A percentile compares a stretch with the other conserved stretches of the same genome.
Evolutionary conservation across 768 basidiomycete genomes (phyloP).

Genomic region (Xerocomellus intermedius): DNA sequence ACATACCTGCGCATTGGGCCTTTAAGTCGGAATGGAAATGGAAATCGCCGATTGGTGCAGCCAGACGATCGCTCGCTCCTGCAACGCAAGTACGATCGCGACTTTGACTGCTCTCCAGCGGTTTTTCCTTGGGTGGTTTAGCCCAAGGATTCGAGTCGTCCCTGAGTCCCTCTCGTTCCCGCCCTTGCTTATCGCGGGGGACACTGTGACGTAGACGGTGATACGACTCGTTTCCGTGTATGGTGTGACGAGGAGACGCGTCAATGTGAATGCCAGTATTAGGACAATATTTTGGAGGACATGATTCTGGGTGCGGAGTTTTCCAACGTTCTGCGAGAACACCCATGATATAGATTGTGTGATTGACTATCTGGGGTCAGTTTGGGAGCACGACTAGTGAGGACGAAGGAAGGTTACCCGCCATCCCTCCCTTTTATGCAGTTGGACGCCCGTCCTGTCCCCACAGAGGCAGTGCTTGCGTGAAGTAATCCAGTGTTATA

Average conservation of each 20-base stretch:
- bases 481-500: too few relatives aligned
- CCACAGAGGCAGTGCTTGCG: too few relatives aligned
- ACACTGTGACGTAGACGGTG: background rate
- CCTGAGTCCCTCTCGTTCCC: too few relatives aligned
- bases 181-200: background rate
- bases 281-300: too few relatives aligned
- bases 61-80: too few relatives aligned
- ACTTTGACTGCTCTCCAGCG: background rate
- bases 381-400: background rate
- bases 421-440: too few relatives aligned
- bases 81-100: too few relatives aligned
- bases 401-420: background rate
- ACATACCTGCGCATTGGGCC: background rate
- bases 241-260: background rate
- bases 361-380: too few relatives aligned
- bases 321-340: background rate
- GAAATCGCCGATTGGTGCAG: background rate
- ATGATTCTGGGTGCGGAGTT: background rate
- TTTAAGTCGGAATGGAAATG: background rate
- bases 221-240: fast-evolving
- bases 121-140: background rate
- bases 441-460: too few relatives aligned
- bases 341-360: background rate
- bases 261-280: background rate
- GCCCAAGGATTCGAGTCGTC: background rate